phyloP scores from a whole-genome alignment of 257 asterid species.

The Oldenlandia corymbosa region DNA sequence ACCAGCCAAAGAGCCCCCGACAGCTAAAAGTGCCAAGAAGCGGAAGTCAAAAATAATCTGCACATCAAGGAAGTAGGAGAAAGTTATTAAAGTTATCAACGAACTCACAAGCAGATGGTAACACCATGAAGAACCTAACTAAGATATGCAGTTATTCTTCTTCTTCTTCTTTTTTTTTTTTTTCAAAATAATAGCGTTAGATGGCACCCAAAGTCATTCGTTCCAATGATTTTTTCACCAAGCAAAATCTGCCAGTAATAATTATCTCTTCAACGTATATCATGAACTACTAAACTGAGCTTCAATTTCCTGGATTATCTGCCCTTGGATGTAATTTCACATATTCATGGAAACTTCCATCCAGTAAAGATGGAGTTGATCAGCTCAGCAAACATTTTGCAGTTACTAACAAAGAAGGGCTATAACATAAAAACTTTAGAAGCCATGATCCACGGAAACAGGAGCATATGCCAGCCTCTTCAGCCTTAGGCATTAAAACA shows the following conservation, averaged over 20 bases:
- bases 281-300: neutral
- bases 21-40: conserved; percentile 78
- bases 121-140: neutral
- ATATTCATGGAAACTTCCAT: neutral
- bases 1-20: conserved; percentile 86
- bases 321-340: neutral
- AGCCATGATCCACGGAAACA: neutral
- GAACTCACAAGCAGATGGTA: neutral
- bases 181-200: neutral
- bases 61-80: neutral
- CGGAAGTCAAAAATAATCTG: conserved; percentile 83
- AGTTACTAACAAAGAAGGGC: too few relatives aligned
- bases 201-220: neutral
- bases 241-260: neutral
- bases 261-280: neutral
- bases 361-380: neutral
- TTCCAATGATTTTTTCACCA: neutral
- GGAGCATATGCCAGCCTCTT: neutral
- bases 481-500: too few relatives aligned
- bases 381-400: neutral
- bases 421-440: too few relatives aligned
- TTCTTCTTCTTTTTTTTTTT: neutral
- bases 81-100: neutral
- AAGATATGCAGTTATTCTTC: neutral
- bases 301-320: neutral